Conservation (phyloP, 108 stramenopile species). For the Hondaea fermentalgiana region DNA sequence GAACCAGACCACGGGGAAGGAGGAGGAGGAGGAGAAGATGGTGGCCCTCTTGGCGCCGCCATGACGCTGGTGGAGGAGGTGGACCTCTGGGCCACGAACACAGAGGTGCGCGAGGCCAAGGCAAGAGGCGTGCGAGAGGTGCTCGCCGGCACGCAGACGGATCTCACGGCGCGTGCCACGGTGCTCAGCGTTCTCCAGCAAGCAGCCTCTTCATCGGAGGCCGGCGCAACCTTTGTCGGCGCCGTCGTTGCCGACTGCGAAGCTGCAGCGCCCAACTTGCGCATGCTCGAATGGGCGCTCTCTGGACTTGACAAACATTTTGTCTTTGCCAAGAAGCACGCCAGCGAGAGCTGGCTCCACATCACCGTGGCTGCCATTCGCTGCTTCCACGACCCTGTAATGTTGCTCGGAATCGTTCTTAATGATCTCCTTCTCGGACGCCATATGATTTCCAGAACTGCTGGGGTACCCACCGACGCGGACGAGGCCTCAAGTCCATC, state of each 20-base stretch:
- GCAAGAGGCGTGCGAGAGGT: too few relatives aligned
- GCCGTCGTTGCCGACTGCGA: neutral
- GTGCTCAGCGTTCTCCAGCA: neutral
- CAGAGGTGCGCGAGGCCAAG: too few relatives aligned
- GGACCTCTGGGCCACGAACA: too few relatives aligned
- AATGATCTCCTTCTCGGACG: neutral
- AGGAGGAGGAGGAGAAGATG: too few relatives aligned
- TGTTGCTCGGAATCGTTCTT: neutral
- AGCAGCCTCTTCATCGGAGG: neutral
- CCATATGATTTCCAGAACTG: neutral
- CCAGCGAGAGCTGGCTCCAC: neutral
- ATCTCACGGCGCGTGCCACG: neutral
- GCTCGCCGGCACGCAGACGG: neutral
- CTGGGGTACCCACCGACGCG: neutral
- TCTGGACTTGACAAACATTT: neutral
- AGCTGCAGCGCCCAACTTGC: neutral
- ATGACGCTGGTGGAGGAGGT: neutral
- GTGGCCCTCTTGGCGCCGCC: neutral
- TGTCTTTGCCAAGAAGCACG: neutral
- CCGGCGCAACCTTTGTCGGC: neutral
- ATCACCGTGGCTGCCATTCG: neutral
- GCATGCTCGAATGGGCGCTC: neutral
- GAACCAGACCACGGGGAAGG: too few relatives aligned
- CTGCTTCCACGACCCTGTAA: neutral
- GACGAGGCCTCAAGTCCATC: too few relatives aligned